A percentile compares a stretch with the other conserved stretches of the same genome.
These are phyloP conservation scores for Chaetomium strumarium DNA, from an alignment of 2,329 filamentous ascomycete species.

Conservation along the genomic window DNA sequence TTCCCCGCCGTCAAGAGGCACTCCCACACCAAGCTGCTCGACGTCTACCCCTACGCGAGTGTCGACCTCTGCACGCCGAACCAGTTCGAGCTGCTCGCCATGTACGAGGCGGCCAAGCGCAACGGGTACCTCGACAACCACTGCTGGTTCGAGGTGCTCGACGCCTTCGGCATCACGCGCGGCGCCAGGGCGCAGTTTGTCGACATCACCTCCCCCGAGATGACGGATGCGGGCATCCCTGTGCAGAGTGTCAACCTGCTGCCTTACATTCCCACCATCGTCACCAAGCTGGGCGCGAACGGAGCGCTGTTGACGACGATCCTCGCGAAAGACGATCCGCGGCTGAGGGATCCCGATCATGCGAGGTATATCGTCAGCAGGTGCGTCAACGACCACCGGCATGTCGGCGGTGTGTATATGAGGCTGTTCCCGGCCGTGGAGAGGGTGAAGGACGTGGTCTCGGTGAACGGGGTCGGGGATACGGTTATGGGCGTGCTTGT, in stretches of 20 bases:
- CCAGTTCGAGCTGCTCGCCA: conserved; percentile 69
- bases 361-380: conserved; percentile 68
- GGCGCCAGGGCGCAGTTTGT: conserved; percentile 67
- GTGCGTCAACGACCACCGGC: conserved; percentile 44
- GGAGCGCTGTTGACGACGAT: conserved; percentile 74
- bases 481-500: conserved; percentile 83
- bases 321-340: conserved; percentile 59
- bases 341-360: conserved; percentile 56
- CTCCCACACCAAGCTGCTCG: conserved; percentile 28
- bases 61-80: conserved; percentile 79
- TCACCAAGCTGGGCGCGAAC: conserved; percentile 73
- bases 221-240: conserved; percentile 77
- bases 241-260: conserved; percentile 79
- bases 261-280: conserved; percentile 77
- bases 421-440: conserved; percentile 61
- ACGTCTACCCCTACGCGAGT: conserved; percentile 54
- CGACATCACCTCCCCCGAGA: conserved; percentile 54
- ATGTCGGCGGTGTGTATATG: conserved; percentile 78
- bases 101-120: conserved; percentile 65
- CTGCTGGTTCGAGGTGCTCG: conserved; percentile 74
- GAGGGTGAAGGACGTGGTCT: conserved; percentile 65
- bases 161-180: conserved; percentile 69
- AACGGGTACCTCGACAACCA: conserved; percentile 61
- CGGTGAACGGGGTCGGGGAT: conserved; percentile 91
- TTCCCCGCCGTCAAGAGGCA: conserved; percentile 44